Percentiles rank a stretch among this genome's conserved stretches.
Evolutionary conservation across 1,139 yeast species (phyloP).

Genomic region (Lizanozyma gosingica): DNA sequence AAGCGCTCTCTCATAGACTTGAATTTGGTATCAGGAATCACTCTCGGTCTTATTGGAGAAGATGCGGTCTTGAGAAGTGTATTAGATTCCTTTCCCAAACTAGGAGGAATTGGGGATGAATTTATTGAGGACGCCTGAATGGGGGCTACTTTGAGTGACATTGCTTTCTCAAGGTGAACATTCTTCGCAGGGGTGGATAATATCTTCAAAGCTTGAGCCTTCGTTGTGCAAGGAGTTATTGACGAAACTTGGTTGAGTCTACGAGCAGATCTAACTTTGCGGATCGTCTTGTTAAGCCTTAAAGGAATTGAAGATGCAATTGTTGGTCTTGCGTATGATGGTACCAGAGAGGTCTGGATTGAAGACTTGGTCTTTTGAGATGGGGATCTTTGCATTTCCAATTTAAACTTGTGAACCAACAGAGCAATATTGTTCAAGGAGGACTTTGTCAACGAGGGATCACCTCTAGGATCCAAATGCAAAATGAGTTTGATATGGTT

Average conservation of each 20-base stretch:
- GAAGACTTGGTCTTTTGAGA: not conserved
- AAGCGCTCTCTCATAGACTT: not conserved
- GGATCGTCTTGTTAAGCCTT: not conserved
- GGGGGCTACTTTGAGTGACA: not conserved
- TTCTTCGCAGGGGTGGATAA: not conserved
- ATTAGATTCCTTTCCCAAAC: too few species aligned
- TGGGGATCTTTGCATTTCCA: not conserved
- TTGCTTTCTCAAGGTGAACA: not conserved
- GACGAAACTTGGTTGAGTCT: not conserved
- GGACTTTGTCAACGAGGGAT: conserved; percentile 4
- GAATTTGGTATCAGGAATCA: not conserved
- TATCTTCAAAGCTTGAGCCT: not conserved
- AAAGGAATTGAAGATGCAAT: conserved; percentile 7
- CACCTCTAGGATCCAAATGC: conserved; percentile 7
- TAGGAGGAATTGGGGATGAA: not conserved
- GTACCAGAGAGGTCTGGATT: not conserved
- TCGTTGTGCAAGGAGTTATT: not conserved
- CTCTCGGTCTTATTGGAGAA: not conserved
- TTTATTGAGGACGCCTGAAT: not conserved
- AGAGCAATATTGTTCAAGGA: conserved; percentile 5
- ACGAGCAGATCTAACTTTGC: not conserved
- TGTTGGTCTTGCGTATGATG: conserved; percentile 9
- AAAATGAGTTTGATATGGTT: conserved; percentile 5
- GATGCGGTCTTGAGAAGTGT: not conserved
- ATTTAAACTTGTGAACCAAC: conserved; percentile 1